Base-by-base conservation (phyloP, 768 basidiomycete genomes). In the Pleurotus eryngii region DNA sequence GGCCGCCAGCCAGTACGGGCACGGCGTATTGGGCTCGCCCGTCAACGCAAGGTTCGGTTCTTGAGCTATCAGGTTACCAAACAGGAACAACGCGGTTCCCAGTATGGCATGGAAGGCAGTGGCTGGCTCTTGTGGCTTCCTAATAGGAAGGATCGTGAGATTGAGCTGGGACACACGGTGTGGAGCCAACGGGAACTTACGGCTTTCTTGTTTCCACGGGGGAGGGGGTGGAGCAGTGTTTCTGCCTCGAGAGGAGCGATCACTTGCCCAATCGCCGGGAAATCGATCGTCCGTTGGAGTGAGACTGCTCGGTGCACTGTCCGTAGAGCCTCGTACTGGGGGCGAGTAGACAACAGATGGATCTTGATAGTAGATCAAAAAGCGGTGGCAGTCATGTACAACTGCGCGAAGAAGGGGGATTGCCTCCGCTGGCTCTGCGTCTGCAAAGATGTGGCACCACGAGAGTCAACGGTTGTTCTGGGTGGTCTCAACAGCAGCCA, bases 301-400 rank as follows among this genome's bases (percentile, higher is more conserved):
- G 26, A 37, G 57, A 22, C 57, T 55, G 17, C 43, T 54, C 26
- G 55, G 65, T 35, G 58, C 63, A 61, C 53, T 57, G 55, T 46
- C 60, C 51, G 54, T 57, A 51, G 59, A 56, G 46, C 18, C 66
- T 62, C 24, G 46, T n/a, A 18, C 37, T 8, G 47, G 66, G 46
- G 59, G 70, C 4, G 70, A 55, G 61, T 79, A 84, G 18, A 86
- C 65, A 15, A 76, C 69, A 18, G 81, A 83, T 0, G 84, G 86
- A 61, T 89, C 85, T 11, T 78, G 73, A 64, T 81, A 81, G 26
- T 70, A 68, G 26, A 75, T 60, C 55, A 85, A 73, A 61, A 86
- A 84, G n/a, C 82, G 78, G 67, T 85, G 82, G 67, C 84, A 87
- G 66, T 86, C 85, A 61, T 87, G 83, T 4, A 88, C 78, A 49